These are phyloP conservation scores for Pichia sp. DNA, from an alignment of 1,139 yeast species.

Conservation along the genomic window DNA sequence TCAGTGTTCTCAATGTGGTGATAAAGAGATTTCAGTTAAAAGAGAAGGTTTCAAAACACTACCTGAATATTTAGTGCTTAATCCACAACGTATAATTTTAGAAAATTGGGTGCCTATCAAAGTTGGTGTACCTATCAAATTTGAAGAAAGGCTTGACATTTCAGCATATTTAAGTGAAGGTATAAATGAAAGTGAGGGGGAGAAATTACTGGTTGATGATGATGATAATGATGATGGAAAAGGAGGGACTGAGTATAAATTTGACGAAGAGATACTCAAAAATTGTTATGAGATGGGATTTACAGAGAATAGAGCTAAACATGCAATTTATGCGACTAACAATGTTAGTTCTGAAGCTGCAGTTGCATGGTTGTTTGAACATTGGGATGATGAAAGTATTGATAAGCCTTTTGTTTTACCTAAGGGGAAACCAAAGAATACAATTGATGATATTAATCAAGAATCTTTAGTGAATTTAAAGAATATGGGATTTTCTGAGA, in stretches of 20 bases:
- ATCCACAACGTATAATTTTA: conserved; percentile 72
- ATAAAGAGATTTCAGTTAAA: conserved; percentile 31
- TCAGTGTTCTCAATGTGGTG: conserved; percentile 55
- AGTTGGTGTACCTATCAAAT: conserved; percentile 62
- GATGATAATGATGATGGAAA: background rate
- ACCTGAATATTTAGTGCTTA: conserved; percentile 66
- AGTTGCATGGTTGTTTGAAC: conserved; percentile 85
- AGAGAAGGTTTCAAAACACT: conserved; percentile 51
- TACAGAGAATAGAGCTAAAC: conserved; percentile 53
- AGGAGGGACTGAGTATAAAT: conserved; percentile 34
- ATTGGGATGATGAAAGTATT: conserved; percentile 76
- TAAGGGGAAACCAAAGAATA: conserved; percentile 1
- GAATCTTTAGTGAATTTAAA: conserved; percentile 45
- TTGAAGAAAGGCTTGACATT: conserved; percentile 37
- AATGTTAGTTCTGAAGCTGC: conserved; percentile 67
- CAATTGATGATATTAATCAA: conserved; percentile 23
- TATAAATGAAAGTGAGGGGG: conserved; percentile 36
- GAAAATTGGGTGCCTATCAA: conserved; percentile 90
- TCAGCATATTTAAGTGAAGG: conserved; percentile 29
- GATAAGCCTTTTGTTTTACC: conserved; percentile 51
- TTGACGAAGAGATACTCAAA: conserved; percentile 49
- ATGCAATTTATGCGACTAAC: conserved; percentile 69
- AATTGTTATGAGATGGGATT: conserved; percentile 82
- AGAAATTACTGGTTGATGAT: conserved; percentile 28
- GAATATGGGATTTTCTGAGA: conserved; percentile 71